These are phyloP conservation scores for Chaetomidium leptoderma DNA, from an alignment of 495 filamentous ascomycete species.

Conservation along the genomic window DNA sequence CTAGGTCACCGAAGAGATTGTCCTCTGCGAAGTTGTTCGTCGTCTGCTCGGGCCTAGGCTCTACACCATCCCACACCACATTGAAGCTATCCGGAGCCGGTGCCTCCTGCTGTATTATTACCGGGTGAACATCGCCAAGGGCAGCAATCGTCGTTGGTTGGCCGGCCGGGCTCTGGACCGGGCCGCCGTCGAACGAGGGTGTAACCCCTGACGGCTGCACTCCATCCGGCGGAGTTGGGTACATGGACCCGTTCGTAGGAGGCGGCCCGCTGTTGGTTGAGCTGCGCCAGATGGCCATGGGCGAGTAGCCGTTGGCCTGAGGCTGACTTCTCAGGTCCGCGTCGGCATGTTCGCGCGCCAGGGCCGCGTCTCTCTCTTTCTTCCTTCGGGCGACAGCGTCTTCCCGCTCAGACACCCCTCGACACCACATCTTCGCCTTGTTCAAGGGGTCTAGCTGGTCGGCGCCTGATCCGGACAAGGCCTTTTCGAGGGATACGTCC, in stretches of 20 bases:
- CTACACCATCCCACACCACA: constrained; percentile 35
- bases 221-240: constrained; percentile 84
- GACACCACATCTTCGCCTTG: constrained; percentile 66
- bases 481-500: constrained; percentile 20
- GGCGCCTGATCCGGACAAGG: constrained; percentile 10
- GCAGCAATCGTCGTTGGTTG: constrained; percentile 23
- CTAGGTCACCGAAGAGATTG: constrained; percentile 66
- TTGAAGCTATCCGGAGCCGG: constrained; percentile 25
- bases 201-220: constrained; percentile 46
- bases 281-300: constrained; percentile 42
- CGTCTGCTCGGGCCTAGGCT: constrained; percentile 39
- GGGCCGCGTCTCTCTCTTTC: constrained; percentile 50
- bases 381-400: constrained; percentile 43
- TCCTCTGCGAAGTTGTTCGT: constrained; percentile 43
- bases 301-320: constrained; percentile 36
- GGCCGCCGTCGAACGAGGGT: constrained; percentile 47
- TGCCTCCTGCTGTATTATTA: constrained; percentile 15
- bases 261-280: constrained; percentile 49
- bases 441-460: constrained; percentile 56
- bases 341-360: constrained; percentile 41
- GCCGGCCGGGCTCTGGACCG: constrained; percentile 44
- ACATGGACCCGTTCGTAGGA: constrained; percentile 60
- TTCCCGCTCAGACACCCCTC: constrained; percentile 46
- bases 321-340: constrained; percentile 32
- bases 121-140: constrained; percentile 32